A percentile compares a stretch with the other conserved stretches of the same genome.
phyloP scores from a whole-genome alignment of 345 rosid genomes.

The Pugionium dolabratum region DNA sequence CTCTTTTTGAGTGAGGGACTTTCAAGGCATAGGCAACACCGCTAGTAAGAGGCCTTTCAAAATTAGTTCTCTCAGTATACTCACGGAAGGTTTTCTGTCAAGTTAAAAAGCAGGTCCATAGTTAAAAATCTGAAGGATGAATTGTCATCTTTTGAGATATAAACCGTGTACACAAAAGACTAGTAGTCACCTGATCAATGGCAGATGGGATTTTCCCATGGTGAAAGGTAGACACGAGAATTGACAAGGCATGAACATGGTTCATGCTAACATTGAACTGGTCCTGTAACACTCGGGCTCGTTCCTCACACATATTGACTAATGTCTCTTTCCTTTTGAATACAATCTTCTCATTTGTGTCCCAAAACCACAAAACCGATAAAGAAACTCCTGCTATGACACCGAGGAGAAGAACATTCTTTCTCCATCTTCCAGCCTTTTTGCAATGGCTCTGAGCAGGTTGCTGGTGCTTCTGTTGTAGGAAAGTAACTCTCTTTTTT shows the following conservation, averaged over 20 bases:
- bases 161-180: too few relatives aligned
- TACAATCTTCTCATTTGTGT: constrained; percentile 39
- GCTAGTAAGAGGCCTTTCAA: constrained; percentile 98
- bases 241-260: constrained; percentile 95
- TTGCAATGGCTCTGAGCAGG: constrained; percentile 48
- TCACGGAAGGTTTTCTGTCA: constrained; percentile 82
- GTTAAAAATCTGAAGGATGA: not conserved
- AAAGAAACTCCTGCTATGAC: constrained; percentile 50
- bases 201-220: constrained; percentile 91
- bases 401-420: constrained; percentile 54
- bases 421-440: constrained; percentile 77
- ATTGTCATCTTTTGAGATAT: not conserved
- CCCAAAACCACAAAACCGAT: constrained; percentile 68
- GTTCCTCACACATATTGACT: constrained; percentile 89
- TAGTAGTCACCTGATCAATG: constrained; percentile 65
- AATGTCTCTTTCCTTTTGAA: constrained; percentile 66
- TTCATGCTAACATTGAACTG: constrained; percentile 98
- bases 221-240: constrained; percentile 96
- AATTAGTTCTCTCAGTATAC: constrained; percentile 90
- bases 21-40: constrained; percentile 98
- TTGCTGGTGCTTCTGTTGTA: constrained; percentile 53
- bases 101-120: not conserved
- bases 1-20: constrained; percentile 81
- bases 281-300: constrained; percentile 97
- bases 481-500: not conserved